phyloP scores from a whole-genome alignment of 805 yeast genomes.

The Yarrowia yakushimensis region DNA sequence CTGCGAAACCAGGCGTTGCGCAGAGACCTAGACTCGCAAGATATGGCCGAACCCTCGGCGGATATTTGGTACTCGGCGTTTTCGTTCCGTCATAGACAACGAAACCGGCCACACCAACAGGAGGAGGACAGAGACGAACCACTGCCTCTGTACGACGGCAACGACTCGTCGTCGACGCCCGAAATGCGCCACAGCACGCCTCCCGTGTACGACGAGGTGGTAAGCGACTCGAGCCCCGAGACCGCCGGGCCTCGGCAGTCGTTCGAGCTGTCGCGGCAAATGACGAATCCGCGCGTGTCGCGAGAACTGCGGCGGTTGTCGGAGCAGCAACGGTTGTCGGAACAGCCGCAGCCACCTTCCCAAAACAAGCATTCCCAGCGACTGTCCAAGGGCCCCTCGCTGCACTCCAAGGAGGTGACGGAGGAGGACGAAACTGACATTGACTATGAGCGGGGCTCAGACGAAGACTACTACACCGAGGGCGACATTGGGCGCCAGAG shows the following conservation, averaged over 20 bases:
- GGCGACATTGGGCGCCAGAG: slow-evolving; percentile 15
- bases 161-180: slow-evolving; percentile 4
- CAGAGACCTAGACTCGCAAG: slow-evolving; percentile 1
- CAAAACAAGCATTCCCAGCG: neutral
- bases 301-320: neutral
- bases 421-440: slow-evolving; percentile 23
- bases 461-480: slow-evolving; percentile 2
- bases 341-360: neutral
- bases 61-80: slow-evolving; percentile 22
- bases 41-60: neutral
- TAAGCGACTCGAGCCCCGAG: neutral
- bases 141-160: slow-evolving; percentile 10
- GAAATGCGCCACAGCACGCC: slow-evolving; percentile 15
- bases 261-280: neutral
- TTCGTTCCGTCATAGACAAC: slow-evolving; percentile 13
- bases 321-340: neutral
- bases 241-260: neutral
- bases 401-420: slow-evolving; percentile 13
- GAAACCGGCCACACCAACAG: neutral
- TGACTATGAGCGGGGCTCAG: slow-evolving; percentile 21
- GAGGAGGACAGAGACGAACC: slow-evolving; percentile 3
- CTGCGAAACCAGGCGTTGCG: slow-evolving; percentile 17
- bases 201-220: slow-evolving; percentile 17
- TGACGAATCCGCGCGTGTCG: slow-evolving; percentile 1
- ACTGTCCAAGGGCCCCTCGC: neutral